Conservation (phyloP, 228 moss, liverwort and hornwort species). For the Sphagnum fallax region DNA sequence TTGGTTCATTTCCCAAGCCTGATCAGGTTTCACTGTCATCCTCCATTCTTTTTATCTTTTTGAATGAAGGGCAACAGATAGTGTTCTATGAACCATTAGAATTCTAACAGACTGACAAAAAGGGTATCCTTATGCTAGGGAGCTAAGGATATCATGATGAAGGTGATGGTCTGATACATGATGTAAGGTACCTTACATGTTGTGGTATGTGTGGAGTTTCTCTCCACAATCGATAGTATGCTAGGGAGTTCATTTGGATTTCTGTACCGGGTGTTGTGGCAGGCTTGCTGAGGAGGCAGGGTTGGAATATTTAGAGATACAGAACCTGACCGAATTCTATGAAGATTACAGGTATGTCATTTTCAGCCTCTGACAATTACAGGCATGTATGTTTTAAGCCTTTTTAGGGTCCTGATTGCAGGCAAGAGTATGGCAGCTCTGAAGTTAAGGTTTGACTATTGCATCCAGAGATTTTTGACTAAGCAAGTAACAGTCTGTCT, state of each 20-base stretch:
- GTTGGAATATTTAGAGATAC: conserved; percentile 92
- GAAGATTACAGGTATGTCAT: conserved; percentile 72
- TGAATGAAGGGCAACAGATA: background rate
- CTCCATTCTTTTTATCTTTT: background rate
- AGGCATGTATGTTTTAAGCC: background rate
- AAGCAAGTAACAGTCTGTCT: too few relatives aligned
- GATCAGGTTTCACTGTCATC: conserved; percentile 46
- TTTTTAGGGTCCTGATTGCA: background rate
- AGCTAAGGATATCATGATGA: too few relatives aligned
- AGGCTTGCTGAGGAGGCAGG: conserved; percentile 82
- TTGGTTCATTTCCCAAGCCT: conserved; percentile 92
- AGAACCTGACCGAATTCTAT: conserved; percentile 87
- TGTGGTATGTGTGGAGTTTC: too few relatives aligned
- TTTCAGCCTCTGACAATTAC: background rate
- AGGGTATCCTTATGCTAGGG: background rate
- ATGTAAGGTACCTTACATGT: too few relatives aligned
- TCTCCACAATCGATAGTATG: too few relatives aligned
- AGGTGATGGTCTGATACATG: too few relatives aligned
- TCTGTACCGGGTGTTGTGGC: background rate
- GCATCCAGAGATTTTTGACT: background rate
- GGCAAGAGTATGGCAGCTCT: background rate
- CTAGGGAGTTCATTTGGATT: too few relatives aligned
- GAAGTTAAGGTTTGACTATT: conserved; percentile 9
- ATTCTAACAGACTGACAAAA: background rate
- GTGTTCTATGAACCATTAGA: background rate